Percentiles rank a stretch among this genome's conserved stretches.
phyloP scores from a whole-genome alignment of 106 monocot genomes.

The Narthecium ossifragum region DNA sequence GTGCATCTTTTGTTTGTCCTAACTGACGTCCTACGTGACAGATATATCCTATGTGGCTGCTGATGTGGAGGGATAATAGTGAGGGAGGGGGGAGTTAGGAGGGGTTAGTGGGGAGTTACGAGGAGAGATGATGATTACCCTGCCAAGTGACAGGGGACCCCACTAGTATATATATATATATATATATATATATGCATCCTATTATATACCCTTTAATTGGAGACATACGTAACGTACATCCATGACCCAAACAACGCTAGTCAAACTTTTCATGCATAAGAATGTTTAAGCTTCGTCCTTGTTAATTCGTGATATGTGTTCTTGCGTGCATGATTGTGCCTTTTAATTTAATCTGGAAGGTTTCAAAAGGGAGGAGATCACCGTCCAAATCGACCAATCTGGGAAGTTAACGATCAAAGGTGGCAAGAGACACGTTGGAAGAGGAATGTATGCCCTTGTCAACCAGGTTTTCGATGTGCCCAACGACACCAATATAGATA shows the following conservation, averaged over 20 bases:
- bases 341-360: too few relatives aligned
- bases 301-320: background rate
- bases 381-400: conserved; percentile 16
- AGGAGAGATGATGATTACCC: too few relatives aligned
- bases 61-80: too few relatives aligned
- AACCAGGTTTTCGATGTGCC: conserved; percentile 11
- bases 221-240: background rate
- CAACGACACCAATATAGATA: conserved; percentile 11
- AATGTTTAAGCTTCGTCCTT: background rate
- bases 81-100: too few relatives aligned
- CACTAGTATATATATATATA: background rate
- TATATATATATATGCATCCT: background rate
- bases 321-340: too few relatives aligned
- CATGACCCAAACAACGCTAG: background rate
- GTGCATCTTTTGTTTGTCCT: too few relatives aligned
- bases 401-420: conserved; percentile 12
- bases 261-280: too few relatives aligned
- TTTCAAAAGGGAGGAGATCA: conserved; percentile 24
- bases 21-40: too few relatives aligned
- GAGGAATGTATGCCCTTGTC: background rate
- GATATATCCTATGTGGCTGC: too few relatives aligned
- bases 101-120: too few relatives aligned
- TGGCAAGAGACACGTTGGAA: background rate
- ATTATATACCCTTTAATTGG: background rate
- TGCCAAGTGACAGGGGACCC: too few relatives aligned